phyloP scores from a whole-genome alignment of 1,284 basidiomycete genomes.

The Fomitopsis palustris region DNA sequence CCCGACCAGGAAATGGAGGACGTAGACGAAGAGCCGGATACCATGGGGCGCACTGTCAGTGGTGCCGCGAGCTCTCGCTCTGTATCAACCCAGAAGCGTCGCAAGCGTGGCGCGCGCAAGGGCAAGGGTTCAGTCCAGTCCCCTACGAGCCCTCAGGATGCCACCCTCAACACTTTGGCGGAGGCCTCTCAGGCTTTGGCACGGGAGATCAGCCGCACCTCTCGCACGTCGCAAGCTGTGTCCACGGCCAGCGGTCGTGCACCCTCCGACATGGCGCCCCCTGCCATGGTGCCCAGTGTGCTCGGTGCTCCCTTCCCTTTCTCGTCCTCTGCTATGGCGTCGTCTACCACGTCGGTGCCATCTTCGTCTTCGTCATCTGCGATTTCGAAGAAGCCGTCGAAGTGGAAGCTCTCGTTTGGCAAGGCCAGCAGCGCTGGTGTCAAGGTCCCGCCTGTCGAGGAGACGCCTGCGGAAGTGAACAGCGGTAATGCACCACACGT shows the following conservation, averaged over 20 bases:
- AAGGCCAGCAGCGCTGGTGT: conserved; percentile 38
- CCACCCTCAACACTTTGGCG: conserved; percentile 70
- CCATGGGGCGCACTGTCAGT: conserved; percentile 30
- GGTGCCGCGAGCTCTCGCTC: conserved; percentile 40
- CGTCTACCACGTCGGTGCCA: conserved; percentile 23
- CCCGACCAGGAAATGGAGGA: conserved; percentile 49
- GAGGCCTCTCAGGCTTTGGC: conserved; percentile 80
- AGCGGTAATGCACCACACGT: neutral
- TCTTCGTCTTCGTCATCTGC: conserved; percentile 12
- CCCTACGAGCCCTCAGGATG: conserved; percentile 29
- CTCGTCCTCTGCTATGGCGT: conserved; percentile 10
- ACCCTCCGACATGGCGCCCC: conserved; percentile 1
- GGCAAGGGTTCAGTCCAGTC: conserved; percentile 45
- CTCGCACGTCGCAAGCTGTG: conserved; percentile 18
- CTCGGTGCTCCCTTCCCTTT: conserved; percentile 12
- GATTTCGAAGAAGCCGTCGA: conserved; percentile 71
- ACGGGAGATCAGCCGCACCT: conserved; percentile 72
- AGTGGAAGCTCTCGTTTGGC: conserved; percentile 76
- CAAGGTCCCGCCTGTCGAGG: conserved; percentile 41
- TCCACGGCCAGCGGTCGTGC: conserved; percentile 2
- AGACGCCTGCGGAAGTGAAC: conserved; percentile 23
- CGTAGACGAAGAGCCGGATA: conserved; percentile 33
- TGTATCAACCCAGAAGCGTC: conserved; percentile 66
- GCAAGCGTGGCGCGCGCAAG: conserved; percentile 78
- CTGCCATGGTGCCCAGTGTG: conserved; percentile 12